These are phyloP conservation scores for Arachnomyces sp. DNA, from an alignment of 2,329 filamentous ascomycete species.

Conservation along the genomic window DNA sequence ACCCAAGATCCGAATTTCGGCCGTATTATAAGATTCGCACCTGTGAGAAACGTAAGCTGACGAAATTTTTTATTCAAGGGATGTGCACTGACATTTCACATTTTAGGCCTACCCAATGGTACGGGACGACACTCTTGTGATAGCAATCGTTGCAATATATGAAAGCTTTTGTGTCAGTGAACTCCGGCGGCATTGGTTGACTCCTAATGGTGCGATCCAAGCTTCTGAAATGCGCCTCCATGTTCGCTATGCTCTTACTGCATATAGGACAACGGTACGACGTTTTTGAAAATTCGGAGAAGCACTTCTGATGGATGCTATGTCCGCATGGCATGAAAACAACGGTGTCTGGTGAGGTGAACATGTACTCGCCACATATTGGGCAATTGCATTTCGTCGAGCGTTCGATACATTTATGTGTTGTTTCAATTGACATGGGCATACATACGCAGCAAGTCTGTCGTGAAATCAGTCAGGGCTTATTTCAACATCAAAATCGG, in stretches of 20 bases:
- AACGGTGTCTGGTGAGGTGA: constrained; percentile 78
- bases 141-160: constrained; percentile 94
- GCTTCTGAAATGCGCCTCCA: constrained; percentile 91
- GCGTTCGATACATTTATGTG: constrained; percentile 88
- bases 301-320: constrained; percentile 87
- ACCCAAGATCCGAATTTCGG: constrained; percentile 32
- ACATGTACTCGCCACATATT: constrained; percentile 94
- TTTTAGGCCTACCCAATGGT: constrained; percentile 92
- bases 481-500: not conserved
- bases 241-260: constrained; percentile 93
- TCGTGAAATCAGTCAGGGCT: constrained; percentile 18
- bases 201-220: constrained; percentile 77
- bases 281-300: constrained; percentile 75
- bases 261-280: constrained; percentile 97
- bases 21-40: constrained; percentile 42
- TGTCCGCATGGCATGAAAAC: constrained; percentile 95
- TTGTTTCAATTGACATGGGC: constrained; percentile 72
- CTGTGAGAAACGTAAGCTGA: constrained; percentile 17
- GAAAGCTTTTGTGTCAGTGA: constrained; percentile 68
- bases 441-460: constrained; percentile 91
- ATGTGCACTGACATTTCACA: constrained; percentile 51
- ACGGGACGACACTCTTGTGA: constrained; percentile 74
- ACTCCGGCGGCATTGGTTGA: constrained; percentile 88
- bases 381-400: constrained; percentile 94
- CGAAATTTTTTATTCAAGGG: not conserved